Evolutionary conservation across 1,284 basidiomycete genomes (phyloP), one percentile per base, ranked within the genome.

Genomic region (Phellopilus nigrolimitatus): DNA sequence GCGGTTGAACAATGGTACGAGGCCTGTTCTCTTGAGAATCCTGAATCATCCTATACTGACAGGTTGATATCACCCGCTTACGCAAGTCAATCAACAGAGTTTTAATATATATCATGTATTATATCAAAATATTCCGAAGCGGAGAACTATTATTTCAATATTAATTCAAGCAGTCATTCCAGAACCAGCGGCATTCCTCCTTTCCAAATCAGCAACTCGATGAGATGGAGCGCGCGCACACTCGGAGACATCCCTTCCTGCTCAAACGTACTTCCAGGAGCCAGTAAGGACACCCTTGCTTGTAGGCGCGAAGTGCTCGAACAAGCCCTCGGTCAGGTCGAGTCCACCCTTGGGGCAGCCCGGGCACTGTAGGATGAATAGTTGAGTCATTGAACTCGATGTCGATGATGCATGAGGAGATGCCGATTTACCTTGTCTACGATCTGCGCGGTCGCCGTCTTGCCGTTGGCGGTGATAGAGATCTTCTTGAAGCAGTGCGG

Each of bases 321-420:
- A 55, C 8, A 51, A 37, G 2, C 40, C 43, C 6, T 24, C 21
- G 4, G 49, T 47, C 9, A 55, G 43, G 39, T 55, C 53, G 53
- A 95, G 79, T 33, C 78, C 88, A 33, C 78, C 82, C 36, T 66
- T 75, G 2, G 80, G 79, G 64, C 90, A 93, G 30, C 76, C 80
- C 47, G 78, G 78, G 66, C 88, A 91, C 79, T 86, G 43, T 40
- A 28, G 37, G 49, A 39, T 41, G 30, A 28, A 56, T 40, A n/a
- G n/a, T n/a, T 21, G 22, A 37, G 13, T 12, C 10, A 51, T 38
- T 17, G 19, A 38, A 27, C 22, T 53, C 39, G 17, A n/a, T n/a
- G n/a, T n/a, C 19, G 33, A 17, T 10, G 9, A 50, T 39, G 39
- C 24, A 22, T n/a, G 22, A 54, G 47, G 39, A 45, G 25, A 41